Evolutionary conservation across 805 yeast genomes (phyloP).

Genomic region (Yarrowia sp.): DNA sequence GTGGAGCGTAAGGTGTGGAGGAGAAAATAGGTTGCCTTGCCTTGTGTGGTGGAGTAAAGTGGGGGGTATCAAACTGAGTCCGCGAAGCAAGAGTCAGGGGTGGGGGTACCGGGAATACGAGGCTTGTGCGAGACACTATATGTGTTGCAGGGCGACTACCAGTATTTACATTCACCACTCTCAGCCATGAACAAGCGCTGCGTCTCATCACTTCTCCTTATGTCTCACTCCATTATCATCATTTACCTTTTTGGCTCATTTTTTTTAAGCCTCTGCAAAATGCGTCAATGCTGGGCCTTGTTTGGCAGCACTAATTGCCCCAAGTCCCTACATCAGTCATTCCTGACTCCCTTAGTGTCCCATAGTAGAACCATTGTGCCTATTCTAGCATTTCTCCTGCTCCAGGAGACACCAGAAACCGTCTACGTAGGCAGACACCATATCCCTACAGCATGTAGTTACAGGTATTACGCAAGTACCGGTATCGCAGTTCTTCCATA

Average conservation of each 20-base stretch:
- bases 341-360: background rate
- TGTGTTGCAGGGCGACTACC: too few species aligned
- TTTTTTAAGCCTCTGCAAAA: slow-evolving; percentile 23
- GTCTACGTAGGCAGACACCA: too few species aligned
- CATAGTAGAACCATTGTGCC: background rate
- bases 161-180: too few species aligned
- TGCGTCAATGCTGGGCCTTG: slow-evolving; percentile 17
- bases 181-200: too few species aligned
- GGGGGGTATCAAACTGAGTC: slow-evolving; percentile 1
- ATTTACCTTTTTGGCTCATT: slow-evolving; percentile 1
- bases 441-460: too few species aligned
- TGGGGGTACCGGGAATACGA: background rate
- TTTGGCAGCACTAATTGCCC: slow-evolving; percentile 19
- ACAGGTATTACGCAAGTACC: too few species aligned
- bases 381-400: too few species aligned
- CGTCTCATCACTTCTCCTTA: too few species aligned
- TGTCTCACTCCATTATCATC: too few species aligned
- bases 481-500: too few species aligned
- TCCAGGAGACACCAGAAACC: too few species aligned
- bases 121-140: too few species aligned
- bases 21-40: slow-evolving; percentile 19
- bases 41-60: slow-evolving; percentile 10
- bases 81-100: background rate
- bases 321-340: slow-evolving; percentile 17
- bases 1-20: slow-evolving; percentile 28